Percentiles rank a stretch among this genome's conserved stretches.
Evolutionary conservation across 2,329 filamentous ascomycete species (phyloP).

Genomic region (Conoideocrella luteorostrata): DNA sequence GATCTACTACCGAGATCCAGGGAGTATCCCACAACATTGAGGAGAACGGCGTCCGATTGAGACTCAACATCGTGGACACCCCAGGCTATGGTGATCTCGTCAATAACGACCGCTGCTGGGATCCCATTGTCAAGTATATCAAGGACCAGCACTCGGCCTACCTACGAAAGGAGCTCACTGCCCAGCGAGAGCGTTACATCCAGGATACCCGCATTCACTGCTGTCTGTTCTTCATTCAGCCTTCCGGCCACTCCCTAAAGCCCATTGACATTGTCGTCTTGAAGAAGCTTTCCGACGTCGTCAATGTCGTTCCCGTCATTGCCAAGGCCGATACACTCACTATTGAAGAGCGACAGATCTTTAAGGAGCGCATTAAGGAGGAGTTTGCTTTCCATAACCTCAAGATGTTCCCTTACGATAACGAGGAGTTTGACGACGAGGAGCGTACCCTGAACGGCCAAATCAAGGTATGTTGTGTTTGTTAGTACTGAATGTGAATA

Average conservation of each 20-base stretch:
- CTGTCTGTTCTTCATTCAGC: constrained; percentile 99
- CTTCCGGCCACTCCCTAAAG: constrained; percentile 95
- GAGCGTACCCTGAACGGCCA: constrained; percentile 88
- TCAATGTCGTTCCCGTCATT: constrained; percentile 98
- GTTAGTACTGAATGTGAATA: background rate
- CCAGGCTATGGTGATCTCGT: constrained; percentile 97
- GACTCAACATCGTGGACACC: constrained; percentile 98
- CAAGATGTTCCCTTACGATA: constrained; percentile 99
- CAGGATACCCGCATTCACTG: constrained; percentile 99
- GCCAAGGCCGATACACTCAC: constrained; percentile 97
- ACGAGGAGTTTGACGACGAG: constrained; percentile 96
- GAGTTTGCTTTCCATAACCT: constrained; percentile 99
- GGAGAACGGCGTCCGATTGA: constrained; percentile 95
- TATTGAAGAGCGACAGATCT: constrained; percentile 86
- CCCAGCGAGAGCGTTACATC: constrained; percentile 97
- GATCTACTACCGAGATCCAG: constrained; percentile 96
- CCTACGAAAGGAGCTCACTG: constrained; percentile 97
- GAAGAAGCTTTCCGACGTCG: constrained; percentile 98
- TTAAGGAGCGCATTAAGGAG: constrained; percentile 99
- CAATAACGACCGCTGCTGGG: constrained; percentile 99
- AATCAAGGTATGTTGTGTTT: constrained; percentile 69
- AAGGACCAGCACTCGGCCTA: constrained; percentile 99
- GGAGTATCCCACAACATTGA: constrained; percentile 97
- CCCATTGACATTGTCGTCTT: constrained; percentile 98
- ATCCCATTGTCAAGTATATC: constrained; percentile 99